Base-by-base conservation (phyloP, 768 basidiomycete genomes). In the Rhodotorula graminis region DNA sequence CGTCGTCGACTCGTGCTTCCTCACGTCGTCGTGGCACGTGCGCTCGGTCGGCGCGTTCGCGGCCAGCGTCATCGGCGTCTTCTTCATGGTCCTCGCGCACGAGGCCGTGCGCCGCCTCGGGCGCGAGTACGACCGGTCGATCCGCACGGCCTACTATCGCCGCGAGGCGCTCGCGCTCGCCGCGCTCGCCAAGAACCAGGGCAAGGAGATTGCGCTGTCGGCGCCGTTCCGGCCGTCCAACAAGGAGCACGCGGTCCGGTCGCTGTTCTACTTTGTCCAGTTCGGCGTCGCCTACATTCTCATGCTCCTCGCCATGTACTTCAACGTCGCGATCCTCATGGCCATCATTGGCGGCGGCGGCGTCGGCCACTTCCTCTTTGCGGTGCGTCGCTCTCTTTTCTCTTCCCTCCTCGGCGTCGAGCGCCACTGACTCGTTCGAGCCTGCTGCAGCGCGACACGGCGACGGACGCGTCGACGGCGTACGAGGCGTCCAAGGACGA, bases 31-130 rank as follows among this genome's bases (percentile, higher is more conserved):
- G 25, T 82, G 81, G 81, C 79, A 81, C 55, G 57, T 79, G 64
- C 53, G 69, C 11, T 70, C 78, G 12, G 74, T 76, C 58, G 80
- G 76, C 25, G 74, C 61, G 64, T 82, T 79, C 70, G 80, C 79
- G 12, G 81, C 80, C 6, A 75, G 75, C 14, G 72, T 81, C 70
- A 79, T 82, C 67, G 81, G 81, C 46, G 73, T 82, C 73, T 81
- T 82, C 77, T 70, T 80, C 67, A 71, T 82, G 19, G 78, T 77
- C 55, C 78, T 82, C 65, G 74, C 77, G 0, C 79, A 81, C 64
- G 82, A 82, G 69, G 76, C 65, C 33, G 70, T 81, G 16, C 77
- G 81, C 53, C 67, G 81, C 29, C 46, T 79, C 19, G 78, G 76
- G 9, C 76, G 82, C 60, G 80, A 80, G 61, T 82, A 81, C 69